Evolutionary conservation across 2,329 filamentous ascomycete genomes (phyloP).

Genomic region (Exserohilum rostratum): DNA sequence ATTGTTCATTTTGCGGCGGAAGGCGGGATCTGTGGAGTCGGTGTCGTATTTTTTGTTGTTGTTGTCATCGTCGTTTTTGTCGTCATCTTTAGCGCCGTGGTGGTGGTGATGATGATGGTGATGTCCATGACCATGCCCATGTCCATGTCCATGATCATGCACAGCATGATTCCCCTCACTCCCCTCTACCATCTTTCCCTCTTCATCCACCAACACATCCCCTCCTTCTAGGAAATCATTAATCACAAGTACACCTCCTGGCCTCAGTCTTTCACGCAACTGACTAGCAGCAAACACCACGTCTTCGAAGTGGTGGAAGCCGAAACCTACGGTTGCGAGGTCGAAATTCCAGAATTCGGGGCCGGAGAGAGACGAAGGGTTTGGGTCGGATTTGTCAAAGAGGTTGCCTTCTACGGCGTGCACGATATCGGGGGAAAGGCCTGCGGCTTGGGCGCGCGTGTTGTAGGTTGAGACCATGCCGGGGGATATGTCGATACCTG

Average conservation of each 20-base stretch:
- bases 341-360: conserved; percentile 51
- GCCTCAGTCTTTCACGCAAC: conserved; percentile 66
- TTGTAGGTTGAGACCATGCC: conserved; percentile 75
- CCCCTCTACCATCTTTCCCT: conserved; percentile 29
- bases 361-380: conserved; percentile 27
- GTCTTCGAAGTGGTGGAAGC: conserved; percentile 61
- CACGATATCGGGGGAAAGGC: conserved; percentile 24
- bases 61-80: conserved; percentile 7
- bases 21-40: not conserved
- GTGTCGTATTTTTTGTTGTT: conserved; percentile 14
- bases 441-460: conserved; percentile 52
- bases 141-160: conserved; percentile 29
- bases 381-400: conserved; percentile 33
- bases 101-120: conserved; percentile 10
- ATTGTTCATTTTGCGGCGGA: conserved; percentile 46
- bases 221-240: conserved; percentile 69
- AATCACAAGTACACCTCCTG: conserved; percentile 70
- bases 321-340: conserved; percentile 51
- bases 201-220: conserved; percentile 35
- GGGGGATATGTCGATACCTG: conserved; percentile 73
- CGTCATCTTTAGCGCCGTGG: conserved; percentile 10
- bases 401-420: conserved; percentile 46
- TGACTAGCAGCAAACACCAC: conserved; percentile 64
- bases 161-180: conserved; percentile 34
- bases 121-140: conserved; percentile 25